Base-by-base conservation (phyloP, 805 yeast species). In the Alloascoidea hylecoeti region DNA sequence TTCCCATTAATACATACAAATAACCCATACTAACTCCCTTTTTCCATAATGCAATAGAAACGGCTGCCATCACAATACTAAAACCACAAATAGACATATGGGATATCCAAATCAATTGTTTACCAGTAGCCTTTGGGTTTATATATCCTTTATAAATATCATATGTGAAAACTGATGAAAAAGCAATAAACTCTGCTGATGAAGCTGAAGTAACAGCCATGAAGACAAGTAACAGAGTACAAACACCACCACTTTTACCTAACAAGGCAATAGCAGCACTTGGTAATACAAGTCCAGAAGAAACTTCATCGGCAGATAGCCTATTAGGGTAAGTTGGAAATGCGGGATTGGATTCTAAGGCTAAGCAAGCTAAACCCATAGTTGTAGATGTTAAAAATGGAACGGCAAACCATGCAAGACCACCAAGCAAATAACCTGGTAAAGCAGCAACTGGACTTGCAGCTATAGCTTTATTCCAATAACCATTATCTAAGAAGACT, bases 181-280 rank as follows among this genome's bases (percentile, higher is more conserved):
- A 88, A 2, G 95, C 80, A 52, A 86, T 82, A 50, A 86, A 70
- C 57, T 86, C 95, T 30, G 95, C 89, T 19, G 94, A 81, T 70
- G 83, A 74, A 17, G 96, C 95, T 36, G 94, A 80, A 0, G 96
- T 86, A 34, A 81, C 89, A 17, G 96, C 95, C 88, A 84, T 81
- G 57, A 86, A 86, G 6, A 85, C 72, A 64, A 86, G 60, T 23
- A 86, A 55, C 44, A 86, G 66, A 5, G 86, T 70, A 27, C 88
- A 88, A 36, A 74, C 88, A 3, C 94, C 94, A 44, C 96, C 96
- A 48, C 89, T 83, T 44, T 67, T 78, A 38, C 96, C 96, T 58
- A 86, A 64, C 33, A 86, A 60, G 0, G 95, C 84, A 33, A 74
- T 79, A 1, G 95, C 94, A 32, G 95, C 80, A 44, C 72, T 72